Evolutionary conservation across 192 early-diverging fungal genomes (phyloP), one percentile per base, ranked within the genome.

Genomic region (Pecoramyces ruminantium): DNA sequence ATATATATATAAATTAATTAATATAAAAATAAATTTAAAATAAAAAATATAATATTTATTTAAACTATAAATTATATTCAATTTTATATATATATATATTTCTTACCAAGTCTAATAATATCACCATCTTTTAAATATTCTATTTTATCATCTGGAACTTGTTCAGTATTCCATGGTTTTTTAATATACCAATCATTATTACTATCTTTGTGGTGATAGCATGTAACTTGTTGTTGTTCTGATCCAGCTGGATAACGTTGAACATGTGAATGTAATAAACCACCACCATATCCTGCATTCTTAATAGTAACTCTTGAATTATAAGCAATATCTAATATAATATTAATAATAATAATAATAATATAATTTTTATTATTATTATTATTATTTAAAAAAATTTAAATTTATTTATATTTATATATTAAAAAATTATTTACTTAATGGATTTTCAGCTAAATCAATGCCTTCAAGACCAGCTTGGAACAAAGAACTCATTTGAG

Each of bases 401-500:
- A 3, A 34, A 34, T 6, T 11, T 6, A 34, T 34, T 6, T 6
- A 34, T 34, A 6, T 34, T 34, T 34, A 34, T 6, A 34, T 34
- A 6, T 34, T 34, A 34, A 34, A 6, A 21, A 21, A 51, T 11
- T 67, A 67, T 8, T 58, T 85, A 95, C 94, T 87, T 14, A 96
- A 83, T 15, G 98, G 98, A 84, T 96, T 95, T 77, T 90, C 81
- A 38, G 85, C 80, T 30, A 98, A 92, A 78, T 89, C 85, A 85
- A 91, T 96, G 40, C 98, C 98, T 38, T 88, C 80, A 28, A 99
- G 85, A 28, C 89, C 85, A 21, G 96, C 95, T 84, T 99, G 98
- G 88, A 99, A 99, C 25, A 97, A 86, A 11, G 95, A 95, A 83
- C 93, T 93, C 98, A 99, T 99, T 79, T 93, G 92, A n/a, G 93